Evolutionary conservation across 305 asterid genomes (phyloP).

Genomic region (Caryopteris hybrid): DNA sequence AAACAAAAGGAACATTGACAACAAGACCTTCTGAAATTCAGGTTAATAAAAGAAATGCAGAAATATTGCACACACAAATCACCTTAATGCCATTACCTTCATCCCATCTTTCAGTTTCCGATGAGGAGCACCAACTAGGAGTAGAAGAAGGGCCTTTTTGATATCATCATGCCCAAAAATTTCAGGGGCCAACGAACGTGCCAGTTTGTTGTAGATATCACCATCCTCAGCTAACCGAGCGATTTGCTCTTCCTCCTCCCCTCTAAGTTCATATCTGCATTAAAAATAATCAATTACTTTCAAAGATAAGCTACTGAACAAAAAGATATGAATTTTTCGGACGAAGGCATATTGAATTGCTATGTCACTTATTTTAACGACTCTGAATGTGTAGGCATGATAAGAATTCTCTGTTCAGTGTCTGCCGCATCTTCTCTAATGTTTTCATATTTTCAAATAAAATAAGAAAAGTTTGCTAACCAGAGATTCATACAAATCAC

Average conservation of each 20-base stretch:
- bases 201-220: slow-evolving; percentile 81
- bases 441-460: background rate
- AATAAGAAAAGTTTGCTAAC: background rate
- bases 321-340: too few relatives aligned
- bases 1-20: background rate
- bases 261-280: slow-evolving; percentile 75
- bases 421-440: background rate
- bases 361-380: background rate
- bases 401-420: background rate
- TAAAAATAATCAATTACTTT: slow-evolving; percentile 13
- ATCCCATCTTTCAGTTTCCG: slow-evolving; percentile 92
- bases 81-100: slow-evolving; percentile 56
- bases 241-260: slow-evolving; percentile 84
- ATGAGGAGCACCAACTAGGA: slow-evolving; percentile 98
- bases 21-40: background rate
- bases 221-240: slow-evolving; percentile 91
- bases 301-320: background rate
- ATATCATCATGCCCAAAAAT: slow-evolving; percentile 96
- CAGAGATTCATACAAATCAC: background rate
- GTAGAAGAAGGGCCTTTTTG: slow-evolving; percentile 96
- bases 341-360: background rate
- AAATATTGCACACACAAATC: background rate
- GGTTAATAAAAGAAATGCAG: background rate
- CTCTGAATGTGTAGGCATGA: background rate
- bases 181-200: slow-evolving; percentile 90